These are phyloP conservation scores for Gossypium turneri DNA, from an alignment of 345 rosid genomes.

Conservation along the genomic window DNA sequence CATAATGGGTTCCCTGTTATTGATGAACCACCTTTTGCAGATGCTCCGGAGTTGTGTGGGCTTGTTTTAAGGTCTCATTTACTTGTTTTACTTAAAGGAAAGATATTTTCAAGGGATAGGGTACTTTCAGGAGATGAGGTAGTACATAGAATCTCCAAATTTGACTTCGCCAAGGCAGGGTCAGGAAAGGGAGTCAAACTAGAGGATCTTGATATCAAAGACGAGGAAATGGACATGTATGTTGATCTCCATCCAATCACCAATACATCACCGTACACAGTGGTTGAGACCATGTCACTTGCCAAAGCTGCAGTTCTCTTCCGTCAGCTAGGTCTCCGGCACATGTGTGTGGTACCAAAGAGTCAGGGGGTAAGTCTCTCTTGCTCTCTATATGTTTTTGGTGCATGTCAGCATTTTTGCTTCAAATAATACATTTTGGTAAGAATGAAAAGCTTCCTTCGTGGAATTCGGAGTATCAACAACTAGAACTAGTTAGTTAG, in stretches of 20 bases:
- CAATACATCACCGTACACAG: slow-evolving; percentile 60
- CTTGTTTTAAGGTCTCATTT: slow-evolving; percentile 61
- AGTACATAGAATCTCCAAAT: neutral
- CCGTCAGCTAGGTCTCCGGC: slow-evolving; percentile 57
- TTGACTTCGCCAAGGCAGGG: slow-evolving; percentile 68
- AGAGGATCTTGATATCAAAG: slow-evolving; percentile 46
- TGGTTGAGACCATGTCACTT: slow-evolving; percentile 68
- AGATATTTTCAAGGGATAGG: slow-evolving; percentile 30
- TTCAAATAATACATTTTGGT: neutral
- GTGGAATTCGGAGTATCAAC: neutral
- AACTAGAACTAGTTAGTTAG: neutral
- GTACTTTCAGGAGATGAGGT: neutral
- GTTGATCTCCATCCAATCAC: slow-evolving; percentile 58
- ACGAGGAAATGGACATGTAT: slow-evolving; percentile 65
- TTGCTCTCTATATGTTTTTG: neutral
- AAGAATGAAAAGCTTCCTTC: neutral
- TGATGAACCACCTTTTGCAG: slow-evolving; percentile 54
- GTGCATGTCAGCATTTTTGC: neutral
- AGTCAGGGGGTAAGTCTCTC: slow-evolving; percentile 37
- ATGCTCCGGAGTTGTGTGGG: slow-evolving; percentile 54
- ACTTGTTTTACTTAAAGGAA: slow-evolving; percentile 52
- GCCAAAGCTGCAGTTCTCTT: slow-evolving; percentile 59
- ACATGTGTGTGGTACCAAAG: slow-evolving; percentile 68
- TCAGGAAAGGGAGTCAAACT: slow-evolving; percentile 60
- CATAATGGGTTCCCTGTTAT: slow-evolving; percentile 70